Base-by-base conservation (phyloP, 73 alveolate species). In the Paramecium octaurelia region DNA sequence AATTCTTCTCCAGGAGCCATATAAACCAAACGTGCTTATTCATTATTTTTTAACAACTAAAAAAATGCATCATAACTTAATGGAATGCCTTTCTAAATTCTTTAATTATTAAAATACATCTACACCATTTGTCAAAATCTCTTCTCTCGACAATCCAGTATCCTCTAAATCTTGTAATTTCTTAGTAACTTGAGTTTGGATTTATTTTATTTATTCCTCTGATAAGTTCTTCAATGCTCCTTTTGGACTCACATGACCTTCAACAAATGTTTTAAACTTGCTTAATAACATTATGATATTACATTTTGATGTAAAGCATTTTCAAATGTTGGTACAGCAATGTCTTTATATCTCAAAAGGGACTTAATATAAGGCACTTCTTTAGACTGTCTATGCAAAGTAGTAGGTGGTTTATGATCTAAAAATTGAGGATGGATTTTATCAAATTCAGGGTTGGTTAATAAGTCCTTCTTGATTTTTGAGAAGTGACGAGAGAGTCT, bases 81-180 rank as follows among this genome's bases (percentile, higher is more conserved):
- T 16, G 96, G 95, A 43, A 96, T 80, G 36, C 98, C 98, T 70
- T 59, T 89, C 85, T 89, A 60, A 58, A 16, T 34, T 87, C 44
- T 85, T 69, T 35, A 27, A 90, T 2, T 18, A 64, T 35, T 75
- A 76, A n/a, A 4, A 58, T 87, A 87, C 93, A 35, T 59, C 54
- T 4, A 59, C 48, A 36, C 88, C 88, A 70, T 92, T 93, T 71
- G 88, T 89, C 10, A 96, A 92, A 11, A 96, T 90, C 83, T 96
- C 98, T 58, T 94, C 95, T 60, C 97, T 92, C 54, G 97, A 94
- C 16, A 96, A 91, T 35, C 98, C 98, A 11, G 97, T 76, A n/a
- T 92, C 97, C 73, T 96, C 98, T 40, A 96, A 87, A 76, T 96
- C 94, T 43, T 93, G 48, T 92, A 96, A 68, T 90, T 93, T 96